Evolutionary conservation across 805 yeast genomes (phyloP), one percentile per base, ranked within the genome.

Genomic region (Helenozyma rhizophorensis): DNA sequence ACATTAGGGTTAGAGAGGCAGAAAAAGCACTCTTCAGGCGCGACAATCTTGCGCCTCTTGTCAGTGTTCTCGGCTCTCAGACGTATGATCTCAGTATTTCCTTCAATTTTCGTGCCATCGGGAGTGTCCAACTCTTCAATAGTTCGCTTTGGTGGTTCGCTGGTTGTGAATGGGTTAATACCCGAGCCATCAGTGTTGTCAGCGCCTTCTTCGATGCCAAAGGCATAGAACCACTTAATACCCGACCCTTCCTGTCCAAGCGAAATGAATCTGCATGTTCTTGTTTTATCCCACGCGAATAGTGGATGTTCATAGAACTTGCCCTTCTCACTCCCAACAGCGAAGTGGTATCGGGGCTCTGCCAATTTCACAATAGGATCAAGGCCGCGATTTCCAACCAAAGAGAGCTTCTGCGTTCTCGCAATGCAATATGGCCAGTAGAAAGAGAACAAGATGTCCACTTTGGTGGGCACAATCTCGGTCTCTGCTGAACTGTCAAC

Each of bases 1-100:
- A 83, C 69, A 10, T 78, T 72, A 0, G 95, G 83, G 48, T 85
- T 86, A 1, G 90, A 76, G 13, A 88, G 68, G 53, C 96, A 88
- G 50, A 88, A 85, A 58, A 84, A 88, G 51, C 97, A 88, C 27
- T 65, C 58, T 10, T 63, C 65, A 0, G 90, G 87, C 0, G 70
- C 51, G 2, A 84, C 76, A 33, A 61, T 57, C 43, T 62, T 63
- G 15, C 22, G 17, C 22, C 19, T 10, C 30, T 16, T 27, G 23
- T 18, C 22, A 17, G 9, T 24, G 17, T 9, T 13, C 1, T 21
- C 21, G 5, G 17, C 24, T 19, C 3, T 16, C 21, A 13, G 12
- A 14, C 28, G 12, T 5, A 7, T 6, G 17, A 14, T 16, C 9
- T 19, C 23, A n/a, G n/a, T n/a, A n/a, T n/a, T n/a, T n/a, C n/a